Conservation (phyloP, 2,329 filamentous ascomycete genomes). For the Pseudocercospora crystallina region DNA sequence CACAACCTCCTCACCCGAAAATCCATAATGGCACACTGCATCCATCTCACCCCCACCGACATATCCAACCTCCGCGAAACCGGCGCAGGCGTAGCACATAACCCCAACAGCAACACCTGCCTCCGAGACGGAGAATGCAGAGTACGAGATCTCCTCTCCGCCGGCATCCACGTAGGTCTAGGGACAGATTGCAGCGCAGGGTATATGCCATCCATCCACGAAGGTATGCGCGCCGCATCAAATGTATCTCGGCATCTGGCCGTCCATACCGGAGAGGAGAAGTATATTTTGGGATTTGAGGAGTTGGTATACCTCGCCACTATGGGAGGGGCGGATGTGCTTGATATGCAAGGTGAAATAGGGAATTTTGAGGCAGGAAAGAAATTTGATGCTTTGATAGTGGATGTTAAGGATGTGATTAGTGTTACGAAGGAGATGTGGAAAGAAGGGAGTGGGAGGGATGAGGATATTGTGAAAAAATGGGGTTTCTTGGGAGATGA, state of each 20-base stretch:
- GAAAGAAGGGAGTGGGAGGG: slow-evolving; percentile 3
- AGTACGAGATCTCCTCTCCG: slow-evolving; percentile 56
- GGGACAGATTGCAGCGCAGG: slow-evolving; percentile 66
- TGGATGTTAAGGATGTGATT: slow-evolving; percentile 19
- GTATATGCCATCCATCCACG: slow-evolving; percentile 60
- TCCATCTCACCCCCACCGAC: slow-evolving; percentile 60
- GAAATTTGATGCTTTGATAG: slow-evolving; percentile 57
- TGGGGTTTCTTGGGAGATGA: slow-evolving; percentile 22
- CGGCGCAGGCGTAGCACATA: slow-evolving; percentile 62
- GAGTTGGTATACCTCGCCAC: slow-evolving; percentile 59
- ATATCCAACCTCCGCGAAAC: slow-evolving; percentile 48
- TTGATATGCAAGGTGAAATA: slow-evolving; percentile 53
- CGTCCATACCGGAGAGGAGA: slow-evolving; percentile 35
- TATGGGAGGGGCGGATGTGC: slow-evolving; percentile 60
- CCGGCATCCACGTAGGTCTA: slow-evolving; percentile 64
- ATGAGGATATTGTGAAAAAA: slow-evolving; percentile 18
- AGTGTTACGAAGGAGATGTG: slow-evolving; percentile 14
- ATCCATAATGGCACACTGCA: slow-evolving; percentile 67
- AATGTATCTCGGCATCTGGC: slow-evolving; percentile 47
- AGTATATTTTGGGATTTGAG: slow-evolving; percentile 34
- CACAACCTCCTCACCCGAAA: slow-evolving; percentile 56
- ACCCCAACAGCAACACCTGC: slow-evolving; percentile 65
- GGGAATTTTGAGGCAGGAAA: slow-evolving; percentile 61
- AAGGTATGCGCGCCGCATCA: slow-evolving; percentile 59
- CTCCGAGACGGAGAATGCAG: slow-evolving; percentile 59